Percentiles rank a stretch among this genome's conserved stretches.
Conservation (phyloP, 2,329 filamentous ascomycete genomes). For the Amphichorda felina region DNA sequence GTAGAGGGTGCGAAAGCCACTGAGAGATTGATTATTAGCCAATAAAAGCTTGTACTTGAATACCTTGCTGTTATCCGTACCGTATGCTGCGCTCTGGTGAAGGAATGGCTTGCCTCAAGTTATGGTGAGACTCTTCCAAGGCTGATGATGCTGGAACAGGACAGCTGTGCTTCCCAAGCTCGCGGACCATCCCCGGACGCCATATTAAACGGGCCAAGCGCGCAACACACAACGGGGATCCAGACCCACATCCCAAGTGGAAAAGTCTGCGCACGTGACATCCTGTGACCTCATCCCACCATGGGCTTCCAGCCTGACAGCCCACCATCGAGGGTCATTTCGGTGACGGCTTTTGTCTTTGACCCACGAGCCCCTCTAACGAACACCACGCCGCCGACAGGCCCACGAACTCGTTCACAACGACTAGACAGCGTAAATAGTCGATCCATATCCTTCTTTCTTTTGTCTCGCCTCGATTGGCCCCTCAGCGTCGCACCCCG, state of each 20-base stretch:
- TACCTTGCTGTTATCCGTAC: no score
- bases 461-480: no score
- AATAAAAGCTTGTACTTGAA: no score
- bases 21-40: neutral
- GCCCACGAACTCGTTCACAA: no score
- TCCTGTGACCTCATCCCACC: conserved; percentile 6
- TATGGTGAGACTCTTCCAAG: no score
- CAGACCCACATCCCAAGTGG: neutral
- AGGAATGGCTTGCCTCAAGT: no score
- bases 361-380: neutral
- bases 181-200: neutral
- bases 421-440: no score
- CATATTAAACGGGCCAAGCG: neutral
- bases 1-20: no score
- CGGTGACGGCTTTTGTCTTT: neutral
- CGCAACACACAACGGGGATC: neutral
- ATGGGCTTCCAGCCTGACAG: conserved; percentile 1
- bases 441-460: no score
- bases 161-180: conserved; percentile 2
- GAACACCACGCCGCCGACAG: neutral
- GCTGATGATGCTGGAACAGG: conserved; percentile 1
- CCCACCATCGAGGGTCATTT: neutral
- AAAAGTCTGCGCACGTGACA: conserved; percentile 6
- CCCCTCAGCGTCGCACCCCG: no score
- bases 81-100: no score